Evolutionary conservation across 2,329 filamentous ascomycete species (phyloP), one percentile per base, ranked within the genome.

Genomic region (Monascus ruber): DNA sequence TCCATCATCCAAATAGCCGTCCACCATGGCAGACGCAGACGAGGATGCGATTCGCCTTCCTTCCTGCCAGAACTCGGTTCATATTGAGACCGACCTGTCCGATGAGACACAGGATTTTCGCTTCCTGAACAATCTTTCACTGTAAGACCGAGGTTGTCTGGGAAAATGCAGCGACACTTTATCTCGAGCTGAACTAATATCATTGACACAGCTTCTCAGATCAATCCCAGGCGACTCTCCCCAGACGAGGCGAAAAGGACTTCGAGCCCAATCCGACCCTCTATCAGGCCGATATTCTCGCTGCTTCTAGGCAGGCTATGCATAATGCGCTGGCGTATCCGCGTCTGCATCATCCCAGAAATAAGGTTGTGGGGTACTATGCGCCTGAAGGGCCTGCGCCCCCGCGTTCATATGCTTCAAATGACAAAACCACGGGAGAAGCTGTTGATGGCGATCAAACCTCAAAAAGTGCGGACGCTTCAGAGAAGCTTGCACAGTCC

Each of bases 191-290:
- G 17, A 17, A 17, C 17, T 17, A 17, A 17, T 17, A 17, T 17
- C 34, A 25, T 34, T 10, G 8, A 6, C 24, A 7, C 39, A 64
- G 60, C 27, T 47, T 61, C 33, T 49, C 59, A 35, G 60, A 62
- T 31, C 44, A 52, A 25, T 49, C 52, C 26, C 51, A 61, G 41
- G 45, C 59, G 10, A 50, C 78, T 50, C 74, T 88, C 7, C 86
- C 94, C 29, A 87, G 89, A 48, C 85, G 87, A 47, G 91, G 91
- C 44, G 87, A 94, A 60, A 98, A 98, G 63, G 91, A 98, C 66
- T 98, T 95, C 60, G 91, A 96, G 65, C 81, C 84, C 26, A 87
- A 96, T 63, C 84, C 85, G 35, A 96, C 91, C 2, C 75, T 77
- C 27, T 77, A 84, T 27, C 91, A 98, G 63, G 78, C 81, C 47